Evolutionary conservation across 1,139 yeast genomes (phyloP).

Genomic region (Saccharomyces uvarum): DNA sequence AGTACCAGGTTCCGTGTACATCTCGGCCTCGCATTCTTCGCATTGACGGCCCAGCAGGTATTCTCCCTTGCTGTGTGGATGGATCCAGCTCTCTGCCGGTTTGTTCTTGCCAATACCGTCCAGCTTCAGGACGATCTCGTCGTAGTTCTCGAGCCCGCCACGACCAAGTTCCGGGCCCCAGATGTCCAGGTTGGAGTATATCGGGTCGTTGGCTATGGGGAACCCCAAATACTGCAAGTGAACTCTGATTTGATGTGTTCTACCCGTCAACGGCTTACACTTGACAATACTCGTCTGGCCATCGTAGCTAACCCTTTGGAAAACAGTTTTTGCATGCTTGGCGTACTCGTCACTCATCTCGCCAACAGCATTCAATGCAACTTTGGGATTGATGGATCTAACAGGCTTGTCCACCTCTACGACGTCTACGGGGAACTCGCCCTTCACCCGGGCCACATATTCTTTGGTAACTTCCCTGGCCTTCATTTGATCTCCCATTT

Average conservation of each 20-base stretch:
- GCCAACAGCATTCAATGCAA: conserved; percentile 62
- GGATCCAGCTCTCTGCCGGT: conserved; percentile 62
- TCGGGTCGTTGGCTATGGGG: conserved; percentile 93
- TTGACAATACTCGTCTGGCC: conserved; percentile 62
- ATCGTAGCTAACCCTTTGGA: conserved; percentile 35
- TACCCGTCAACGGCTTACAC: conserved; percentile 80
- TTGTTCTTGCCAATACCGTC: conserved; percentile 62
- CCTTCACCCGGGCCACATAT: conserved; percentile 80
- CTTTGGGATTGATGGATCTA: conserved; percentile 65
- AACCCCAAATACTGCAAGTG: conserved; percentile 80
- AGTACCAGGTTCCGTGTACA: conserved; percentile 81
- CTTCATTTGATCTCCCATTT: conserved; percentile 62
- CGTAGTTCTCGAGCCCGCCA: conserved; percentile 43
- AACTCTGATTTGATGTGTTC: conserved; percentile 92
- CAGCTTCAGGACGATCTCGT: conserved; percentile 41
- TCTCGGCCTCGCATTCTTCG: conserved; percentile 54
- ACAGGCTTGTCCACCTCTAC: conserved; percentile 61
- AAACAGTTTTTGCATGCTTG: conserved; percentile 48
- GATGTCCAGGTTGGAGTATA: conserved; percentile 62
- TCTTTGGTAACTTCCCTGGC: conserved; percentile 73
- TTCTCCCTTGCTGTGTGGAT: conserved; percentile 52
- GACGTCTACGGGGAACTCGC: conserved; percentile 60
- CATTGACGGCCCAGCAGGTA: conserved; percentile 52
- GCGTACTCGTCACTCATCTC: conserved; percentile 46
- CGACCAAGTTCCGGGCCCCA: conserved; percentile 76